These are phyloP conservation scores for Ramichloridium luteum DNA, from an alignment of 2,329 filamentous ascomycete genomes.

Conservation along the genomic window DNA sequence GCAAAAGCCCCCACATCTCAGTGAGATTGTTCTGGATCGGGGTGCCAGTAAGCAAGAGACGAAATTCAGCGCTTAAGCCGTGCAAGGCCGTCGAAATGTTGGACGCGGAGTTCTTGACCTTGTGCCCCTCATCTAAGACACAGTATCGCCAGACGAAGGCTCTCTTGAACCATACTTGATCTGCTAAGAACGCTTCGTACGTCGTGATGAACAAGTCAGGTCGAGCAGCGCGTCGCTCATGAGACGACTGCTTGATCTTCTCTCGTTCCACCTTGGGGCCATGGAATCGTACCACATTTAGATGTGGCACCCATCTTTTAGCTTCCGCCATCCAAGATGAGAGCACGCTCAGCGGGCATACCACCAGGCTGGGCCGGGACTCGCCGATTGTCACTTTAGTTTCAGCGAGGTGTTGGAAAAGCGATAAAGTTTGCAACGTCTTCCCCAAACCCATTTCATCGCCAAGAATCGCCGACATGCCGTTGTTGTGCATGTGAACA, in stretches of 20 bases:
- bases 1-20: slow-evolving; percentile 46
- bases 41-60: slow-evolving; percentile 42
- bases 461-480: slow-evolving; percentile 34
- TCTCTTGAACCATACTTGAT: slow-evolving; percentile 38
- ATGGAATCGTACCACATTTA: slow-evolving; percentile 39
- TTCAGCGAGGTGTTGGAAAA: slow-evolving; percentile 38
- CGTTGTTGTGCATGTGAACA: slow-evolving; percentile 34
- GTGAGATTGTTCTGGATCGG: slow-evolving; percentile 47
- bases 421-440: slow-evolving; percentile 37
- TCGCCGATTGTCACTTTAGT: slow-evolving; percentile 28
- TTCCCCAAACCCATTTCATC: slow-evolving; percentile 43
- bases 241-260: slow-evolving; percentile 30
- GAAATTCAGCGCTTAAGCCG: slow-evolving; percentile 35
- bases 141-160: slow-evolving; percentile 41
- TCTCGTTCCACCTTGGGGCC: slow-evolving; percentile 33
- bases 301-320: slow-evolving; percentile 35
- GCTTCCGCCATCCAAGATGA: slow-evolving; percentile 38
- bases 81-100: slow-evolving; percentile 33
- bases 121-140: slow-evolving; percentile 44
- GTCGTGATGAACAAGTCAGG: slow-evolving; percentile 39
- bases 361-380: slow-evolving; percentile 33
- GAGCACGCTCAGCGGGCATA: slow-evolving; percentile 41
- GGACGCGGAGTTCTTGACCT: slow-evolving; percentile 38
- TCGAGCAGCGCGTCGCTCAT: slow-evolving; percentile 23
- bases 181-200: slow-evolving; percentile 37